Evolutionary conservation across 768 basidiomycete species (phyloP), one percentile per base, ranked within the genome.

Genomic region (Termitomyces sp.): DNA sequence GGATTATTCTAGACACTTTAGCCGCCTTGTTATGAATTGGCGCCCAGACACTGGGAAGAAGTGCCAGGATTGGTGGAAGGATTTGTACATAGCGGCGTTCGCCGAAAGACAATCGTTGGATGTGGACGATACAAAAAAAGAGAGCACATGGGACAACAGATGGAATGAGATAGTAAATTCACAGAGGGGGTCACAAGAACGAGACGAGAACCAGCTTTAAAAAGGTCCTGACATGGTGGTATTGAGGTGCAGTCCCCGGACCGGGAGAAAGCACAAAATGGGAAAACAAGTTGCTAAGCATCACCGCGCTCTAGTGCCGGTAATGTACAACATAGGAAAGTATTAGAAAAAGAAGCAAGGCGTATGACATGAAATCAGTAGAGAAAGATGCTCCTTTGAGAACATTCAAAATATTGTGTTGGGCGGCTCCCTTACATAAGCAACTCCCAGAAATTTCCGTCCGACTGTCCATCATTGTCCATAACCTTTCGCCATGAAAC

Each of bases 401-500:
- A 51, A 23, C 10, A 13, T 12, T 36, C 6, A 23, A 23, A 36
- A 31, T 16, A 40, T n/a, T 39, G 36, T 10, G 23, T n/a, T 11
- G 58, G n/a, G n/a, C n/a, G n/a, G n/a, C n/a, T n/a, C n/a, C n/a
- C 60, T 62, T 57, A 59, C 52, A 22, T 57, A 50, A 57, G 38
- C 60, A 16, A 23, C 38, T 4, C 36, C n/a, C 29, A 36, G 54
- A 52, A 61, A 53, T 53, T 61, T 54, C 40, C 16, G 16, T 35
- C 16, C 11, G 25, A 15, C 52, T 4, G 35, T 47, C 22, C 22
- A 40, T 41, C 44, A 38, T 12, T n/a, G 22, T 48, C 38, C 39
- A 27, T 12, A 2, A 18, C 27, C 46, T 48, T 43, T 36, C 49
- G 50, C 49, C 53, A 95, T 96, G 94, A 94, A 96, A 77, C 94